Base-by-base conservation (phyloP, 345 rosid genomes). In the Noccaea caerulescens region DNA sequence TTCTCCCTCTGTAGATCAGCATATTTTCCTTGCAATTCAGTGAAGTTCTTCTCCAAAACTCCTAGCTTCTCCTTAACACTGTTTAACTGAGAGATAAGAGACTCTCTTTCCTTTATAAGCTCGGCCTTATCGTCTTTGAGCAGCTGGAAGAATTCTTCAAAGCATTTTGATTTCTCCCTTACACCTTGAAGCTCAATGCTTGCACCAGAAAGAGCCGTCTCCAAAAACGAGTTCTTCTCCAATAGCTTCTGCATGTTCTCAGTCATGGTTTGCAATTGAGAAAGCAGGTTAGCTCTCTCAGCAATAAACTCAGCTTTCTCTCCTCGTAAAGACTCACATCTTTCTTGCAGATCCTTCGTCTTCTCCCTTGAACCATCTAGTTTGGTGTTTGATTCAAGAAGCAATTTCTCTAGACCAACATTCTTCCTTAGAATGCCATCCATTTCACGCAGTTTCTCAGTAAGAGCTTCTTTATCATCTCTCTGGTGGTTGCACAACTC, bases 261-360 rank as follows among this genome's bases (percentile, higher is more conserved):
- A 10, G 92, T 81, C 82, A 86, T 84, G 37, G 76, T 69, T 68
- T 89, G 94, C 66, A 93, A 75, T 71, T 91, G 98, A 66, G 95
- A 89, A 59, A 93, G 88, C 63, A 93, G 58, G 57, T 77, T 75
- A n/a, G 91, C 82, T 82, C 88, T 87, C 78, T 91, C 99, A 60
- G 84, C 45, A 16, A 79, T 77, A 58, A 89, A 92, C 71, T 79
- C 58, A 30, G 85, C 80, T 80, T 89, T 94, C 69, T 91, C 93
- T 77, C 84, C 88, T 71, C 67, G 85, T 58, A 91, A 80, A 80
- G 83, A 81, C 54, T 83, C 87, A 54, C 81, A 79, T 32, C 91
- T 82, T 61, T 85, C 88, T 70, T 85, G 86, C 77, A 91, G 72
- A 64, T 79, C 82, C 39, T 74, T 72, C 25, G 84, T 80, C 79